These are phyloP conservation scores for Platismatia glauca DNA, from an alignment of 495 filamentous ascomycete genomes.

Conservation along the genomic window DNA sequence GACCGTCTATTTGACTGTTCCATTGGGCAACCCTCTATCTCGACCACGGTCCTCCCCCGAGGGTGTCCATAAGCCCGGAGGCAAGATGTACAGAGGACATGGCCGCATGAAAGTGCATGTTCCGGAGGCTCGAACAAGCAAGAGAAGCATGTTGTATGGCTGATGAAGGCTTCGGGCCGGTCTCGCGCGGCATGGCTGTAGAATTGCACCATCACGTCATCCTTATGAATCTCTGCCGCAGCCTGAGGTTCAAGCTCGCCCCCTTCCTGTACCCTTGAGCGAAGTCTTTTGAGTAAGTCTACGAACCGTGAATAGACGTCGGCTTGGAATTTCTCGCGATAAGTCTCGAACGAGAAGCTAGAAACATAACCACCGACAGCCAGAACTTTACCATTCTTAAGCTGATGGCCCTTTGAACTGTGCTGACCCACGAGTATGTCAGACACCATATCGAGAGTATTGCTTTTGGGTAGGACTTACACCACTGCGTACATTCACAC, in stretches of 20 bases:
- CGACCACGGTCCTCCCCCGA: neutral
- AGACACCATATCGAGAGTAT: neutral
- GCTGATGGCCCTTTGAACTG: conserved; percentile 43
- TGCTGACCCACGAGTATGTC: conserved; percentile 19
- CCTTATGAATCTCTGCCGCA: conserved; percentile 29
- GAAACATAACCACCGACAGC: conserved; percentile 39
- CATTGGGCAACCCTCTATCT: conserved; percentile 14
- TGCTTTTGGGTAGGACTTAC: neutral
- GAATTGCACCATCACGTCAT: conserved; percentile 27
- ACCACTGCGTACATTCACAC: conserved; percentile 37
- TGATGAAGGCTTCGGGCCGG: conserved; percentile 20
- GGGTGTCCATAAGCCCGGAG: conserved; percentile 25
- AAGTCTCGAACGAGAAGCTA: conserved; percentile 31
- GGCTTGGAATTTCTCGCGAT: conserved; percentile 28
- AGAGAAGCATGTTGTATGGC: conserved; percentile 43
- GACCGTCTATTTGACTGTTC: neutral
- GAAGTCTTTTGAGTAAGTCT: conserved; percentile 17
- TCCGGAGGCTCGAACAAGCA: conserved; percentile 46
- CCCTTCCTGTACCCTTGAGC: neutral
- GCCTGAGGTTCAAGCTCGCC: conserved; percentile 24
- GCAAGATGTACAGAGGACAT: conserved; percentile 47
- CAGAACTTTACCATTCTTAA: conserved; percentile 38
- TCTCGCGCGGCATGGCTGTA: conserved; percentile 22
- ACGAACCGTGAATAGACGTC: conserved; percentile 25
- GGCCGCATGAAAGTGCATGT: conserved; percentile 48